Evolutionary conservation across 108 stramenopile species (phyloP).

Genomic region (Skeletonema marinoi): DNA sequence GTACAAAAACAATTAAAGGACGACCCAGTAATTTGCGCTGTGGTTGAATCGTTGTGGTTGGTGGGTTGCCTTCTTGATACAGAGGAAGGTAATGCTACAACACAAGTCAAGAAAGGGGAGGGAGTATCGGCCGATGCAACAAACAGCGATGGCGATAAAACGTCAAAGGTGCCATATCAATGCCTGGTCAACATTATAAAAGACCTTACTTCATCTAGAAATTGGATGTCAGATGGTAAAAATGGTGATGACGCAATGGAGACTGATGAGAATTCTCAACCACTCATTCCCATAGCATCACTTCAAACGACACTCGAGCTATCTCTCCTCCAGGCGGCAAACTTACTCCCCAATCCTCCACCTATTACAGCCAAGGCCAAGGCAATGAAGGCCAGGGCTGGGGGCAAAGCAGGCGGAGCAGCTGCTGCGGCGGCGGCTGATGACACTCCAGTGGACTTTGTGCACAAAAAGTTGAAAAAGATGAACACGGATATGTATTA

Average conservation of each 20-base stretch:
- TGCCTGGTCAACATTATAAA: conserved; percentile 9
- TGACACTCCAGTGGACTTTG: conserved; percentile 11
- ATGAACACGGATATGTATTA: conserved; percentile 89
- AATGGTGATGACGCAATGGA: not conserved
- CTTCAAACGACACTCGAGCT: conserved; percentile 39
- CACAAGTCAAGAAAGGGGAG: not conserved
- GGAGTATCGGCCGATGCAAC: not conserved
- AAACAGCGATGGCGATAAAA: not conserved
- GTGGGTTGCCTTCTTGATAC: conserved; percentile 30
- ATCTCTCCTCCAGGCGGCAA: conserved; percentile 21
- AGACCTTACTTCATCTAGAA: not conserved
- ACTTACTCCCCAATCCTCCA: conserved; percentile 25
- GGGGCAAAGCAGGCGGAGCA: not conserved
- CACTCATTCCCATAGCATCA: conserved; percentile 25
- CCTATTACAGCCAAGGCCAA: conserved; percentile 1
- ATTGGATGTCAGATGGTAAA: not conserved
- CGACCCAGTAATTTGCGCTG: conserved; percentile 29
- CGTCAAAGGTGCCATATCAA: not conserved
- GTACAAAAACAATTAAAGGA: not conserved
- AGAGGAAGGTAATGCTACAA: not conserved
- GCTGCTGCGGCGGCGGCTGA: not conserved
- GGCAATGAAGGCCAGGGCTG: not conserved
- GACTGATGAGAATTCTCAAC: not conserved
- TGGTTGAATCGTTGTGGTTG: conserved; percentile 38
- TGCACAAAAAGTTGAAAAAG: conserved; percentile 61